Percentiles rank a stretch among this genome's conserved stretches.
phyloP scores from a whole-genome alignment of 768 basidiomycete species.

The Amanita exitialis region DNA sequence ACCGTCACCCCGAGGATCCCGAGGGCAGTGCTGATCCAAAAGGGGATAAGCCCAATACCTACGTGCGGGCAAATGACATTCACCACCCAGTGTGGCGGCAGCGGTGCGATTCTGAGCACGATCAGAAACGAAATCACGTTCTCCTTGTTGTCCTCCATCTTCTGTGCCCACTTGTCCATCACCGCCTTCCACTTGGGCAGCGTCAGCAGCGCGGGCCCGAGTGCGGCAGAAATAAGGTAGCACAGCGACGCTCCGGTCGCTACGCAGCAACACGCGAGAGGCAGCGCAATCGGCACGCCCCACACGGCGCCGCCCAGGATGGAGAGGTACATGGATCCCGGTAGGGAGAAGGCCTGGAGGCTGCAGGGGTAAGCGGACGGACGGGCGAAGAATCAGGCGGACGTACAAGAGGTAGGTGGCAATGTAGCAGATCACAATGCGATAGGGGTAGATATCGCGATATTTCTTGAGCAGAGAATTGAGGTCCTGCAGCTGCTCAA shows the following conservation, averaged over 20 bases:
- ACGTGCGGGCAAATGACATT: constrained; percentile 91
- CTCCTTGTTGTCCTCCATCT: constrained; percentile 68
- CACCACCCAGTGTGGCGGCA: constrained; percentile 95
- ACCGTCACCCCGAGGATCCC: constrained; percentile 87
- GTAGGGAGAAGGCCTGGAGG: constrained; percentile 92
- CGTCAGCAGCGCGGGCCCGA: constrained; percentile 86
- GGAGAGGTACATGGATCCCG: constrained; percentile 96
- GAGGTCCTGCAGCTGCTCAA: constrained; percentile 76
- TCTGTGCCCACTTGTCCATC: constrained; percentile 74
- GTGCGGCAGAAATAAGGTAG: constrained; percentile 85
- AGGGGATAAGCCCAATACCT: constrained; percentile 74
- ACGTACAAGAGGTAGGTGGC: constrained; percentile 88
- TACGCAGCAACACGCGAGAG: constrained; percentile 87
- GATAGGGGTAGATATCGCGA: constrained; percentile 75
- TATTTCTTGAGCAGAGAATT: constrained; percentile 88
- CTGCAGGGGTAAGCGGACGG: constrained; percentile 27
- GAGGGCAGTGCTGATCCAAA: constrained; percentile 86
- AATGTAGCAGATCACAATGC: constrained; percentile 82
- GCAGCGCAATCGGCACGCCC: constrained; percentile 79
- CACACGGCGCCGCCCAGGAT: constrained; percentile 95
- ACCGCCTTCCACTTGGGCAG: constrained; percentile 78
- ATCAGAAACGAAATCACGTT: constrained; percentile 90
- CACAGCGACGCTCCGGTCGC: constrained; percentile 87
- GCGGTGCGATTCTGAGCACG: constrained; percentile 87
- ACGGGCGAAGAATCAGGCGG: constrained; percentile 4